Conservation (phyloP, 805 yeast genomes). For the Yamadazyma takamatsuzukensis region DNA sequence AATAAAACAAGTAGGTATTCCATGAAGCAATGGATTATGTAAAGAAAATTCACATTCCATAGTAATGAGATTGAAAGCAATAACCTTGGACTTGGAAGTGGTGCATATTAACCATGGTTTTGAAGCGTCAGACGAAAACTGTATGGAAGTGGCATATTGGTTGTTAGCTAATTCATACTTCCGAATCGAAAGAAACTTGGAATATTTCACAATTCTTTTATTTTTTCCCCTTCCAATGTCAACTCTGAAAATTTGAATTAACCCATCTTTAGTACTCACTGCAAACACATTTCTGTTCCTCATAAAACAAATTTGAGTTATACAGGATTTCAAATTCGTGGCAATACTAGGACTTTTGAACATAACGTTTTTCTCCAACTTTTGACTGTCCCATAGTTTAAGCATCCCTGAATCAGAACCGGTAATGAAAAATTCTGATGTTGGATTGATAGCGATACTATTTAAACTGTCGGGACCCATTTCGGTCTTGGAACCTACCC, state of each 20-base stretch:
- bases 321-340: conserved; percentile 45
- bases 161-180: conserved; percentile 31
- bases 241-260: conserved; percentile 33
- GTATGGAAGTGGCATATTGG: conserved; percentile 9
- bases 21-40: conserved; percentile 60
- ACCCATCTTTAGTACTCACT: conserved; percentile 49
- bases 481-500: conserved; percentile 49
- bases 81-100: conserved; percentile 51
- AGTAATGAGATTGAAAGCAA: conserved; percentile 55
- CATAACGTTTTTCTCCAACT: conserved; percentile 59
- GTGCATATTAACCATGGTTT: conserved; percentile 42
- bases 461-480: conserved; percentile 43
- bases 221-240: conserved; percentile 33
- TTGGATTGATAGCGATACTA: conserved; percentile 55
- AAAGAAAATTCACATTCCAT: conserved; percentile 43
- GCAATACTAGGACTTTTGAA: conserved; percentile 44
- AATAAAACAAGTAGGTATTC: conserved; percentile 58
- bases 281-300: conserved; percentile 56
- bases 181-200: conserved; percentile 33
- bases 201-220: conserved; percentile 25
- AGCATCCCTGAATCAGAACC: conserved; percentile 74
- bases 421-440: conserved; percentile 64
- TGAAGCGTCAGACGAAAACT: conserved; percentile 5
- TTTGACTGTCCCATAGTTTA: conserved; percentile 72
- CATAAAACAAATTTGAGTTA: conserved; percentile 50